Evolutionary conservation across 2,329 filamentous ascomycete genomes (phyloP), one percentile per base, ranked within the genome.

Genomic region (Aspergillus sp.): DNA sequence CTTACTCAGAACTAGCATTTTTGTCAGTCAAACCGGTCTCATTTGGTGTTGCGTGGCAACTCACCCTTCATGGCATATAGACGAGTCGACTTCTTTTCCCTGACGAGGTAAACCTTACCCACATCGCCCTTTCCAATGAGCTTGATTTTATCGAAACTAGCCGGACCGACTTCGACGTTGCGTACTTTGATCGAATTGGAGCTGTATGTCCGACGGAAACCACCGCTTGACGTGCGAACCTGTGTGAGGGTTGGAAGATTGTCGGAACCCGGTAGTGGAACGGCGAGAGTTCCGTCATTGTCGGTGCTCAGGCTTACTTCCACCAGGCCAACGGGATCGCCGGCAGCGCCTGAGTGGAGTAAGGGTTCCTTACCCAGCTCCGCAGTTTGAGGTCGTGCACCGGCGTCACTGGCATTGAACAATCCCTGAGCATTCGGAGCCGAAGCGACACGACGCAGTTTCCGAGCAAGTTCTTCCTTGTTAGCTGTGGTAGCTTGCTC

Each of bases 131-230:
- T 99, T 56, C 95, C 95, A 71, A 99, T 97, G 77, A 99, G 83
- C 77, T 99, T 99, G 77, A 99, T 97, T 85, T 99, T 99, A 82
- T 99, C 95, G 69, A 99, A 99, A 73, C 93, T 98, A 61, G 90
- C 83, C 0, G 95, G 95, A 0, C 92, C 90, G 37, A 99, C 95
- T 77, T 99, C 95, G 48, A 99, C 95, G 73, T 96, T 92, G 68
- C 95, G 86, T 65, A 98, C 91, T 78, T 99, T 99, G 82, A 99
- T 99, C 41, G 95, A 98, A 76, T 98, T 99, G 65, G 93, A 97
- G 77, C 95, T 98, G 75, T 99, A 99, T 3, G 95, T 99, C 73
- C 95, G 86, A 69, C 95, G 84, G 78, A 97, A 99, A 19, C 91
- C 87, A 49, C 49, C 47, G 30, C 91, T 82, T 17, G 86, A 77